Conservation (phyloP, 2,329 filamentous ascomycete species). For the Teratosphaeria pseudoeucalypti region DNA sequence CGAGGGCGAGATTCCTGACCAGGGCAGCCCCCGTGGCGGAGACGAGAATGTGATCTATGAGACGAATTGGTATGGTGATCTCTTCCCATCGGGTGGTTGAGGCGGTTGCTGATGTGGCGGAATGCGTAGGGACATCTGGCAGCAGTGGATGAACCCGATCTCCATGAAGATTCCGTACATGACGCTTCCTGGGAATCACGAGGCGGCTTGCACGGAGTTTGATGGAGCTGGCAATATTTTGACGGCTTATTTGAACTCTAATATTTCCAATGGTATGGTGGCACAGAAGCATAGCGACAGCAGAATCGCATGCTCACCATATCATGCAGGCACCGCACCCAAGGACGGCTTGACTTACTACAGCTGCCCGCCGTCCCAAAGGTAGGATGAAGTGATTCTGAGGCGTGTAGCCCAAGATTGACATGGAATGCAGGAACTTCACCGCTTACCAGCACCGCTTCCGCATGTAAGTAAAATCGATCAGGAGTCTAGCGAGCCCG, state of each 20-base stretch:
- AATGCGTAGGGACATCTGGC: not conserved
- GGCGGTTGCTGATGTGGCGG: not conserved
- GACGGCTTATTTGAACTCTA: conserved; percentile 38
- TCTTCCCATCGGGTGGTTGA: conserved; percentile 20
- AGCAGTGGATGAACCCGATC: conserved; percentile 25
- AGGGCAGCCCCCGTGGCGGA: conserved; percentile 38
- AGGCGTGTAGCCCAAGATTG: not conserved
- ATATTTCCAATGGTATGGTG: conserved; percentile 29
- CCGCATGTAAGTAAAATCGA: conserved; percentile 27
- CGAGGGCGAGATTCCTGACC: conserved; percentile 34
- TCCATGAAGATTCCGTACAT: conserved; percentile 40
- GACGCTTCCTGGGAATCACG: conserved; percentile 43
- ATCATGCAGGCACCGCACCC: conserved; percentile 22
- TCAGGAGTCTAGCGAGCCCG: not conserved
- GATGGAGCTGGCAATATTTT: conserved; percentile 36
- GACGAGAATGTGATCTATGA: conserved; percentile 43
- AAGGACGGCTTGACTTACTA: conserved; percentile 37
- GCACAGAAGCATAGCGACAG: too few species aligned
- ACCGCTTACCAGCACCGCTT: conserved; percentile 44
- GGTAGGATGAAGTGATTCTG: conserved; percentile 7
- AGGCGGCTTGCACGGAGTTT: conserved; percentile 40
- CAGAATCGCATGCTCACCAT: not conserved
- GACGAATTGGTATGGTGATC: conserved; percentile 42
- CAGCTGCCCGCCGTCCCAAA: conserved; percentile 42
- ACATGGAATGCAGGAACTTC: conserved; percentile 28